Evolutionary conservation across 768 basidiomycete genomes (phyloP), one percentile per base, ranked within the genome.

Genomic region (Amanita thiersii): DNA sequence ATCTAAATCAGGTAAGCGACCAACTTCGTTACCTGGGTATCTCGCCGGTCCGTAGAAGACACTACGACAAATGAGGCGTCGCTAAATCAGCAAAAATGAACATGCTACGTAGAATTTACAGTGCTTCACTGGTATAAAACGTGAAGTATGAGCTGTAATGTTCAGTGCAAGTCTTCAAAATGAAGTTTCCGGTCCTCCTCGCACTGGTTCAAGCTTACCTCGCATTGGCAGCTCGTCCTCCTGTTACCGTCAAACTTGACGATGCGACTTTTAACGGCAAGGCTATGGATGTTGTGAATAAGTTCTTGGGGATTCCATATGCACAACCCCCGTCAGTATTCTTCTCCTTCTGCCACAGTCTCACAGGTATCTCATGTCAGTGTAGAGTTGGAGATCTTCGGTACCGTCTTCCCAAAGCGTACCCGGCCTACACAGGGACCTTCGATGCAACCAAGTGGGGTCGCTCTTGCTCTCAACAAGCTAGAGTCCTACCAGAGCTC

Each of bases 401-500:
- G 1, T 68, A 70, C 42, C 56, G 49, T 17, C 53, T 39, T 8
- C 66, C 70, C 4, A 38, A 50, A 12, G 34, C 52, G 12, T 60
- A 59, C 7, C 49, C 50, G 10, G 39, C 54, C 0, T 58, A 66
- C 47, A 51, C 40, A 1, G 64, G 65, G 6, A 48, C 62, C 2
- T 54, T 57, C 12, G 51, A 59, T n/a, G 70, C 65, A 7, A 59
- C 56, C 0, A 36, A 43, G 1, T 68, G 58, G 38, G 66, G 69
- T 9, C 47, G 60, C 20, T 57, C 68, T 2, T 72, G 70, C 40
- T 60, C 61, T 12, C 69, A 73, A 40, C 67, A 64, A 37, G 33
- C 21, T 9, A 2, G 15, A 8, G 15, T 4, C 8, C 12, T 24
- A 15, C 39, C n/a, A 20, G 11, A 24, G 11, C 8, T 21, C 11